Evolutionary conservation across 1,284 basidiomycete species (phyloP).

Genomic region (Fistulina hepatica): DNA sequence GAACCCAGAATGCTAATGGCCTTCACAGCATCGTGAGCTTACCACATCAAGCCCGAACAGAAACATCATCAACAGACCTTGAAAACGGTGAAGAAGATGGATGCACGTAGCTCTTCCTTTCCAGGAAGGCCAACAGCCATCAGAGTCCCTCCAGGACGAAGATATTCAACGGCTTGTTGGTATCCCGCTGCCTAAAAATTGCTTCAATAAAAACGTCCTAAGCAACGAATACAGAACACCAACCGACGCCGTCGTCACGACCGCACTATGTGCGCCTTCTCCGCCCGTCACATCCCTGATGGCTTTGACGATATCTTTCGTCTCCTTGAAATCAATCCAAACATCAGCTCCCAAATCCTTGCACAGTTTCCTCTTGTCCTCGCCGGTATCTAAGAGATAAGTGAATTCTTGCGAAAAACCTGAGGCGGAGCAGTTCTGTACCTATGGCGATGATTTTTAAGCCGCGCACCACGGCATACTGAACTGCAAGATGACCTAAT

Average conservation of each 20-base stretch:
- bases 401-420: background rate
- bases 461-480: slow-evolving; percentile 72
- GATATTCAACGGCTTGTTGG: slow-evolving; percentile 61
- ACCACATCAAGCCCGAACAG: background rate
- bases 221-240: too few relatives aligned
- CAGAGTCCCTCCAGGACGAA: slow-evolving; percentile 51
- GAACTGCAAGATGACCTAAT: slow-evolving; percentile 64
- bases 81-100: slow-evolving; percentile 70
- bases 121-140: slow-evolving; percentile 71
- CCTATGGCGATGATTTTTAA: slow-evolving; percentile 74
- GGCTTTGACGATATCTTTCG: slow-evolving; percentile 48
- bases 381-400: slow-evolving; percentile 46
- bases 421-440: slow-evolving; percentile 15
- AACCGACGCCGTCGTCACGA: slow-evolving; percentile 52
- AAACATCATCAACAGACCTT: slow-evolving; percentile 26
- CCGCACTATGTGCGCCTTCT: slow-evolving; percentile 61
- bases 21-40: slow-evolving; percentile 13
- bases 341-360: slow-evolving; percentile 62
- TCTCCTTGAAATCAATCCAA: slow-evolving; percentile 73
- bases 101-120: slow-evolving; percentile 44
- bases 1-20: slow-evolving; percentile 61
- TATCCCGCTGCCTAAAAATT: slow-evolving; percentile 53
- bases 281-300: slow-evolving; percentile 60
- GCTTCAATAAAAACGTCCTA: too few relatives aligned
- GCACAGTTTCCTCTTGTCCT: slow-evolving; percentile 64